phyloP scores from a whole-genome alignment of 2,329 filamentous ascomycete genomes.

The Trematosphaeria pertusa region DNA sequence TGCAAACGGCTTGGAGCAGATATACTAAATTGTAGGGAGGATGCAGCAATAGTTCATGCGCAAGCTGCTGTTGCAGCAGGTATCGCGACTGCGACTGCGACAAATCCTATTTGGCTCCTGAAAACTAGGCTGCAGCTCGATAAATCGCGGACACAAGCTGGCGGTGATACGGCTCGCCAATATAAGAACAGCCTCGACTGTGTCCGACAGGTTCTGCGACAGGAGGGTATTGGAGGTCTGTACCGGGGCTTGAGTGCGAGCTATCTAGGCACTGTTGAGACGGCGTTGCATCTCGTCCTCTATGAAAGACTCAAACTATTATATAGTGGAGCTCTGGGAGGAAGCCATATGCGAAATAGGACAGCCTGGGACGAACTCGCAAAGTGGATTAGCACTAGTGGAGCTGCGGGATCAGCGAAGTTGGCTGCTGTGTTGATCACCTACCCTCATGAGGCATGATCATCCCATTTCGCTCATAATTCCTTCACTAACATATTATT shows the following conservation, averaged over 20 bases:
- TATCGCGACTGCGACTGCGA: slow-evolving; percentile 45
- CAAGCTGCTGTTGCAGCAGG: slow-evolving; percentile 46
- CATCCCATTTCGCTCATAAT: neutral
- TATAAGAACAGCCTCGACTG: slow-evolving; percentile 20
- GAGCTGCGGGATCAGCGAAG: slow-evolving; percentile 45
- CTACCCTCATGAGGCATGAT: slow-evolving; percentile 46
- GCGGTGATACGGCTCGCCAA: slow-evolving; percentile 3
- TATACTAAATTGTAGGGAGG: slow-evolving; percentile 33
- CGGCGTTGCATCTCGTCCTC: slow-evolving; percentile 44
- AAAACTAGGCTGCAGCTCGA: slow-evolving; percentile 25
- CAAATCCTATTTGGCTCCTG: slow-evolving; percentile 50
- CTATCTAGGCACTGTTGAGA: slow-evolving; percentile 47
- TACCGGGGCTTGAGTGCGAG: slow-evolving; percentile 26
- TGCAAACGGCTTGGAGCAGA: slow-evolving; percentile 45
- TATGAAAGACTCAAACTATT: slow-evolving; percentile 45
- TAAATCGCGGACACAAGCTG: slow-evolving; percentile 8
- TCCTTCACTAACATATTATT: slow-evolving; percentile 1
- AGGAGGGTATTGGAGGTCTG: slow-evolving; percentile 18
- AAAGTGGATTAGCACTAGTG: slow-evolving; percentile 41
- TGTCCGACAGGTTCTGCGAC: slow-evolving; percentile 9
- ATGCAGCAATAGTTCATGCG: slow-evolving; percentile 42
- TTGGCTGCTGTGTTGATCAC: slow-evolving; percentile 42
- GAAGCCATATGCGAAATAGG: slow-evolving; percentile 25
- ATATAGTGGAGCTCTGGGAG: slow-evolving; percentile 23
- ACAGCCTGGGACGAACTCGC: slow-evolving; percentile 31